Conservation (phyloP, 495 filamentous ascomycete species). For the Astrocystis sublimbata region DNA sequence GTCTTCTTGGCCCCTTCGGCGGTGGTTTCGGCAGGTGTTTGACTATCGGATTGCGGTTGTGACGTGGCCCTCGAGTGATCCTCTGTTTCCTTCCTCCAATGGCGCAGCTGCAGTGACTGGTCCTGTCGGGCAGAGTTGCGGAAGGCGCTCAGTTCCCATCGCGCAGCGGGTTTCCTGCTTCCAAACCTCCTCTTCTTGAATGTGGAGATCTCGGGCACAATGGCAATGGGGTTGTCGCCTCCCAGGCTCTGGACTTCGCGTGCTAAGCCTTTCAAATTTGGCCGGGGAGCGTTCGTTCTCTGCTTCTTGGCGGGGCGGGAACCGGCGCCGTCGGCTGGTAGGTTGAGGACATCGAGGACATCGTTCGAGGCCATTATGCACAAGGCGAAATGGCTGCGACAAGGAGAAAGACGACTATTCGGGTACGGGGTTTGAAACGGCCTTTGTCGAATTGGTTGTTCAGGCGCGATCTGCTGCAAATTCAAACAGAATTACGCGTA, state of each 20-base stretch:
- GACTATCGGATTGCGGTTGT: constrained; percentile 19
- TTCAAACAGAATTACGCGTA: background rate
- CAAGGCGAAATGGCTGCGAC: background rate
- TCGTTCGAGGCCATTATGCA: constrained; percentile 72
- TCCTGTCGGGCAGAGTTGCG: constrained; percentile 56
- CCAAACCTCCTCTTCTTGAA: constrained; percentile 52
- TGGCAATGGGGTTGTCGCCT: constrained; percentile 50
- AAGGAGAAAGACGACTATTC: background rate
- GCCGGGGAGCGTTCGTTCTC: constrained; percentile 68
- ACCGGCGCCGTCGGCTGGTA: constrained; percentile 64
- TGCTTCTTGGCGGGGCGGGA: constrained; percentile 72
- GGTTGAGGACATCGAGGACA: constrained; percentile 86
- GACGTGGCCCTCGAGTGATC: constrained; percentile 24
- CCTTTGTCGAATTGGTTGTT: background rate
- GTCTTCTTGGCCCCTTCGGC: constrained; percentile 18
- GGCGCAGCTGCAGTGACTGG: constrained; percentile 58
- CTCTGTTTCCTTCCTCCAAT: constrained; percentile 62
- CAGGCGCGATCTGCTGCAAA: background rate
- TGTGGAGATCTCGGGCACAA: constrained; percentile 46
- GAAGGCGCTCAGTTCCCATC: constrained; percentile 55
- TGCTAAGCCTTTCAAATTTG: constrained; percentile 58
- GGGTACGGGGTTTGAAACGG: background rate
- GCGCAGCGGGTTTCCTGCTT: constrained; percentile 63
- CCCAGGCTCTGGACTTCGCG: constrained; percentile 62
- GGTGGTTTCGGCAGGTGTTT: constrained; percentile 18